Conservation (phyloP, 2,329 filamentous ascomycete species). For the Acrodontium crateriforme region DNA sequence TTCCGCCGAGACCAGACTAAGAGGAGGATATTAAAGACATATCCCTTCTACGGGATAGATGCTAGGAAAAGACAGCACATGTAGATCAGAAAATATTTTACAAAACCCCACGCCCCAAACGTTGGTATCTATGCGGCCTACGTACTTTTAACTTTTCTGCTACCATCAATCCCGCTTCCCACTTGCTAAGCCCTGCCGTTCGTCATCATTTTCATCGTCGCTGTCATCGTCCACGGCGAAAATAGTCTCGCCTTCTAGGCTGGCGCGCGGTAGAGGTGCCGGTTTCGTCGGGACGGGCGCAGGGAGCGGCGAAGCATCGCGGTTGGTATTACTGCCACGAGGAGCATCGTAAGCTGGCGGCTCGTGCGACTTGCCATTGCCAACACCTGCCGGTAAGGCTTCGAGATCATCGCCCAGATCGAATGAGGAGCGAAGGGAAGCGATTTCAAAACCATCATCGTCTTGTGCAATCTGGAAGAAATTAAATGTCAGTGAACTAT, state of each 20-base stretch:
- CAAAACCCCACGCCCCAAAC: no score
- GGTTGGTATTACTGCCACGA: conserved; percentile 9
- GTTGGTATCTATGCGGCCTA: no score
- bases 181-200: no score
- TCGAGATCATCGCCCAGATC: conserved; percentile 41
- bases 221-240: conserved; percentile 74
- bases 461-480: conserved; percentile 68
- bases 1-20: no score
- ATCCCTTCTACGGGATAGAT: no score
- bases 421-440: conserved; percentile 66
- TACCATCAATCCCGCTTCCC: conserved; percentile 32
- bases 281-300: conserved; percentile 38
- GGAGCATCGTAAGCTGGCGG: conserved; percentile 11
- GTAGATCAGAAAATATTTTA: no score
- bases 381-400: conserved; percentile 18
- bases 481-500: conserved; percentile 2
- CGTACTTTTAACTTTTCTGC: conserved; percentile 21
- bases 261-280: conserved; percentile 40
- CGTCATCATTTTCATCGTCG: conserved; percentile 31
- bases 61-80: no score
- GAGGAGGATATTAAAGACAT: no score
- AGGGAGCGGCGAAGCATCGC: conserved; percentile 36
- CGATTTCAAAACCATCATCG: conserved; percentile 95
- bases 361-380: conserved; percentile 11
- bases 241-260: conserved; percentile 80